These are phyloP conservation scores for Osmanthus fragrans DNA, from an alignment of 257 asterid genomes.

Conservation along the genomic window DNA sequence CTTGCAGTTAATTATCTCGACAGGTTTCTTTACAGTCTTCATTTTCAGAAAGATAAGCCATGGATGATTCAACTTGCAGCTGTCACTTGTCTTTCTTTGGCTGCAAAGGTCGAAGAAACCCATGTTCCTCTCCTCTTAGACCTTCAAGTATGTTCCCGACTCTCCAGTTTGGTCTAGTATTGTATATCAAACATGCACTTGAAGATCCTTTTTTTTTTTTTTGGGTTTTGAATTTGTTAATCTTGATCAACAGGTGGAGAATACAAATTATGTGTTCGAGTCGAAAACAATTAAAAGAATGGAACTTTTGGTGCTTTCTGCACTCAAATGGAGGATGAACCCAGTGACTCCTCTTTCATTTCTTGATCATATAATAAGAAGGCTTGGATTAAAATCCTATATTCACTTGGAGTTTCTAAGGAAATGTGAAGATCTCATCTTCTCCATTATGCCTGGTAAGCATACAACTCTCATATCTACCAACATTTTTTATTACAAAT, in stretches of 20 bases:
- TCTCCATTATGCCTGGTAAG: conserved; percentile 67
- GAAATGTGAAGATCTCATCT: conserved; percentile 62
- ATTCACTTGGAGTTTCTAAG: conserved; percentile 62
- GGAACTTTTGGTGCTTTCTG: conserved; percentile 85
- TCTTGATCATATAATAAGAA: conserved; percentile 68
- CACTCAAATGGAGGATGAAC: conserved; percentile 89
- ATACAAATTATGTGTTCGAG: conserved; percentile 62
- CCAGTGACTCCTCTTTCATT: conserved; percentile 89
- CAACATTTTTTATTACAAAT: background rate
- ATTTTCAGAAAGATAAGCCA: conserved; percentile 55
- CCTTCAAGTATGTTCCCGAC: conserved; percentile 56
- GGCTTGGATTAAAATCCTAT: conserved; percentile 63
- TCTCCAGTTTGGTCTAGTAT: background rate
- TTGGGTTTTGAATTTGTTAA: background rate
- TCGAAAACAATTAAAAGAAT: conserved; percentile 77
- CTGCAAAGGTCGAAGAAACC: conserved; percentile 92
- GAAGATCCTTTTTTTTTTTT: background rate
- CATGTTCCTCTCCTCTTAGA: conserved; percentile 82
- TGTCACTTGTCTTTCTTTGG: conserved; percentile 82
- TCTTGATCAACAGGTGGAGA: conserved; percentile 48
- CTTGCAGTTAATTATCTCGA: conserved; percentile 76
- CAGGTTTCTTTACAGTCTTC: conserved; percentile 57
- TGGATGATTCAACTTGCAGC: conserved; percentile 90
- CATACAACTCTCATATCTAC: background rate
- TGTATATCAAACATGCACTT: no score